phyloP scores from a whole-genome alignment of 257 asterid species.

The Solanum piurae region DNA sequence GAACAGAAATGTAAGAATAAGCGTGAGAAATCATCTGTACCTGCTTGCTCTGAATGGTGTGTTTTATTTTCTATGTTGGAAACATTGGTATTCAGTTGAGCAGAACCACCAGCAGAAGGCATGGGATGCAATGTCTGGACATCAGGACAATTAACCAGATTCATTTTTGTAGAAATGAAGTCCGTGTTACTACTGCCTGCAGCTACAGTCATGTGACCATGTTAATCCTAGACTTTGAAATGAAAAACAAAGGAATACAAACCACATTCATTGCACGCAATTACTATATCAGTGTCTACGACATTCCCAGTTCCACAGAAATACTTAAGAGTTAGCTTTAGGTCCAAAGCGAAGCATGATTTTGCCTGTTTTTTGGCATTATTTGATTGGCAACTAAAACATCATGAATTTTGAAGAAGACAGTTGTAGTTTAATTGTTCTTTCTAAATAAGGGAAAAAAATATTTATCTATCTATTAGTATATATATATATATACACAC shows the following conservation, averaged over 20 bases:
- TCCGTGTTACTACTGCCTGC: not conserved
- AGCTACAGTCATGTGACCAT: not conserved
- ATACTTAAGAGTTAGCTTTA: not conserved
- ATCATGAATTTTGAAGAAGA: too few relatives aligned
- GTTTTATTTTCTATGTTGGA: not conserved
- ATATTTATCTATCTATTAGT: too few relatives aligned
- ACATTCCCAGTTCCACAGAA: not conserved
- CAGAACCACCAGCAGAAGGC: not conserved
- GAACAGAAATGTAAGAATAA: not conserved
- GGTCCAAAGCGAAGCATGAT: not conserved
- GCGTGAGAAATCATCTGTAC: not conserved
- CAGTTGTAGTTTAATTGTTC: too few relatives aligned
- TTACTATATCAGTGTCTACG: not conserved
- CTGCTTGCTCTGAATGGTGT: not conserved
- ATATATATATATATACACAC: too few relatives aligned
- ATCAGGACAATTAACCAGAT: not conserved
- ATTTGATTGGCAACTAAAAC: too few relatives aligned
- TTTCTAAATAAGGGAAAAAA: too few relatives aligned
- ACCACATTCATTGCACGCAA: not conserved
- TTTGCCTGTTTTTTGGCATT: too few relatives aligned
- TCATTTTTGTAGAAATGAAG: not conserved
- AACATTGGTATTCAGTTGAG: not conserved
- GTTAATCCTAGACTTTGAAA: not conserved
- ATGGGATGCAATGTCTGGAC: not conserved
- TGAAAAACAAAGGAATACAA: not conserved